A percentile compares a stretch with the other conserved stretches of the same genome.
phyloP scores from a whole-genome alignment of 257 asterid species.

The Rhazya stricta region DNA sequence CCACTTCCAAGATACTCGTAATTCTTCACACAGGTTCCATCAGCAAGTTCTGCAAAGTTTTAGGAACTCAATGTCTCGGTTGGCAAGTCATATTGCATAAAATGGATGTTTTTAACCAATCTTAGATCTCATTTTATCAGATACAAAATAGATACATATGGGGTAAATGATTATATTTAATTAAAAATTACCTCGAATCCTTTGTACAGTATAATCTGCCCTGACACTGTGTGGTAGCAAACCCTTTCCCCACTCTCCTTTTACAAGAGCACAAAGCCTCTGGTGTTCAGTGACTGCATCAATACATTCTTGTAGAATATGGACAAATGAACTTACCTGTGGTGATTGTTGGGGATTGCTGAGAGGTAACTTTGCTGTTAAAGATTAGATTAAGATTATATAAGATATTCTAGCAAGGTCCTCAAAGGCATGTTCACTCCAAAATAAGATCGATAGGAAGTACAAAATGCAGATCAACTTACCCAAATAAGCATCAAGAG shows the following conservation, averaged over 20 bases:
- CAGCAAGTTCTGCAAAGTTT: slow-evolving; percentile 67
- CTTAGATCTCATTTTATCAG: not conserved
- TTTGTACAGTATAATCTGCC: slow-evolving; percentile 73
- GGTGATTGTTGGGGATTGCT: slow-evolving; percentile 57
- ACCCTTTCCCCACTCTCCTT: slow-evolving; percentile 97
- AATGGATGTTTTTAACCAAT: not conserved
- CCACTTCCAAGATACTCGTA: slow-evolving; percentile 82
- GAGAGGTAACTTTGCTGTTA: slow-evolving; percentile 51
- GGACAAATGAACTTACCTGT: slow-evolving; percentile 45
- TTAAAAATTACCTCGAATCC: slow-evolving; percentile 61
- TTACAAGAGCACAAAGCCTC: slow-evolving; percentile 79
- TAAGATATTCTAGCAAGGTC: slow-evolving; percentile 7
- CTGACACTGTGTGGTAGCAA: slow-evolving; percentile 75
- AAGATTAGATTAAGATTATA: slow-evolving; percentile 7
- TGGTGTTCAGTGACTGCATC: slow-evolving; percentile 92
- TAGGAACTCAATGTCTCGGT: not conserved
- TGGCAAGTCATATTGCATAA: not conserved
- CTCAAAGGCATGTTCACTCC: slow-evolving; percentile 2
- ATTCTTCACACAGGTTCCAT: slow-evolving; percentile 91
- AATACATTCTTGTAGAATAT: slow-evolving; percentile 66
- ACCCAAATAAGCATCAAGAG: slow-evolving; percentile 59
- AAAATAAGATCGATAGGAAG: not conserved
- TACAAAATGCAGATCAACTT: slow-evolving; percentile 24
- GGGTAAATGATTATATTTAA: not conserved
- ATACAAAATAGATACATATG: slow-evolving; percentile 6